Base-by-base conservation (phyloP, 2,329 filamentous ascomycete species). In the Sordariomycetes sp. region DNA sequence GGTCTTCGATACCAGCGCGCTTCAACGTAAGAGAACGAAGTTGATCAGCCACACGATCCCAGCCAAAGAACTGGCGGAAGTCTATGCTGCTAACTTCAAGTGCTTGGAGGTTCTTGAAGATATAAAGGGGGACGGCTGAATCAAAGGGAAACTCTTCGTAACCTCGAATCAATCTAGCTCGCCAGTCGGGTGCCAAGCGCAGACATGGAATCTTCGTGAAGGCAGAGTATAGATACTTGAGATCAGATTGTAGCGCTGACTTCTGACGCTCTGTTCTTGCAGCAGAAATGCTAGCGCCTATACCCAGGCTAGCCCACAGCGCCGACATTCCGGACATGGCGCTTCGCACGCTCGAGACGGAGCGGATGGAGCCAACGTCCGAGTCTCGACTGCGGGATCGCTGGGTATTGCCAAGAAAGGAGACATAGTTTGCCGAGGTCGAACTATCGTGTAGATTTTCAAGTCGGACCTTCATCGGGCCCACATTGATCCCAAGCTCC, bases 131-230 rank as follows among this genome's bases (percentile, higher is more conserved):
- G 20, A 98, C 92, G 15, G 92, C 92, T 17, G 86, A 94, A 58
- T 98, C 92, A 57, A 96, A 95, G 3, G 92, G 92, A 46, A 96
- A 98, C 58, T 95, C 90, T 58, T 98, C 92, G 53, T 92, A 96
- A 19, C 90, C 90, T 45, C 81, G 75, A 46, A 98, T 95, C 40
- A 95, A 67, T 34, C 83, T 80, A 32, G 90, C 88, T 45, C 86
- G 84, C 66, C 87, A 88, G 58, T 98, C 92, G n/a, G 88, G 88
- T 19, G 88, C 80, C 36, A 98, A 68, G 43, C 82, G 79, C 42
- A 98, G 67, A 51, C 86, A 94, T 0, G 92, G 92, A 28, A 98
- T 94, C 63, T 96, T 98, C 51, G 92, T 98, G 54, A 96, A 98
- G 37, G 92, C 86, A 27, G 92, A 96, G 63, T 95, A 98, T 21